phyloP scores from a whole-genome alignment of 2,329 filamentous ascomycete species.

The Westerdykella aurantiaca region DNA sequence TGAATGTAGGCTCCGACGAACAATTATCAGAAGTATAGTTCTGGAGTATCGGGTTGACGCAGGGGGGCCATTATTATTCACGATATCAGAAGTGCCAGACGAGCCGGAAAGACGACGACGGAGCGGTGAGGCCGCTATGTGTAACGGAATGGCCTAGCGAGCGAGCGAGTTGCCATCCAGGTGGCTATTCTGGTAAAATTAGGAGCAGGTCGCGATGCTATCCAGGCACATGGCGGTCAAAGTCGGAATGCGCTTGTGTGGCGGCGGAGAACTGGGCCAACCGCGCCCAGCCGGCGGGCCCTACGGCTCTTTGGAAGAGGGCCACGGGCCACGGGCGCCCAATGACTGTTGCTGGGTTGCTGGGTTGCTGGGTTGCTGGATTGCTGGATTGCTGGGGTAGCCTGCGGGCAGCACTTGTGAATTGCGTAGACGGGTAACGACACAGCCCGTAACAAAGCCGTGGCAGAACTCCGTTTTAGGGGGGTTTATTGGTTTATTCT shows the following conservation, averaged over 20 bases:
- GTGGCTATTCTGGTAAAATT: conserved; percentile 3
- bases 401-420: neutral
- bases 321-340: no score
- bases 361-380: no score
- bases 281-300: conserved; percentile 20
- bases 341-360: neutral
- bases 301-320: no score
- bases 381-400: neutral
- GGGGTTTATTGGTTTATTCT: no score
- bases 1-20: no score
- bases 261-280: conserved; percentile 18
- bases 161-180: neutral
- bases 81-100: no score
- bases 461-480: neutral
- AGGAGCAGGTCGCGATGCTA: conserved; percentile 22
- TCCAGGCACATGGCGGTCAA: conserved; percentile 32
- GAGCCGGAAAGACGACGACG: neutral
- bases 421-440: neutral
- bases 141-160: neutral
- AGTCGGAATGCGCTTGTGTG: conserved; percentile 20
- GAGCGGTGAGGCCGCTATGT: neutral
- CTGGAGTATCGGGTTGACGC: no score
- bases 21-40: neutral
- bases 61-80: no score
- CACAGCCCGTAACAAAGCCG: neutral